phyloP scores from a whole-genome alignment of 2,329 filamentous ascomycete genomes.

The Boeremia lycopersici region DNA sequence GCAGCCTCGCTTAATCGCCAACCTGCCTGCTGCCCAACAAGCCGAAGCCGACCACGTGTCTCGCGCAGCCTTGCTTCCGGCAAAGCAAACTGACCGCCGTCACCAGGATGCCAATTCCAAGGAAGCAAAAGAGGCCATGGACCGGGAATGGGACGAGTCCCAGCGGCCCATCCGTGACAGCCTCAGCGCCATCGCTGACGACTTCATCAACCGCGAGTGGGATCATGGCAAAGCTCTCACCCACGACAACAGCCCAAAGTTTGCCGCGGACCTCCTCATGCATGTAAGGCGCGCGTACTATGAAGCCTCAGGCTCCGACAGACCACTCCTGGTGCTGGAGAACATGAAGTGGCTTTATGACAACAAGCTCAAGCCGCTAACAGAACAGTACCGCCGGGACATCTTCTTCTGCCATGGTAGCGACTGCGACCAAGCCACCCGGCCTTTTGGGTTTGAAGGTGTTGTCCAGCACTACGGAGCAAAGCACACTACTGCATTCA shows the following conservation, averaged over 20 bases:
- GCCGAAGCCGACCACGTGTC: slow-evolving; percentile 59
- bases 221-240: slow-evolving; percentile 66
- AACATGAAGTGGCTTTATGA: slow-evolving; percentile 90
- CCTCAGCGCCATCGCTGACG: slow-evolving; percentile 71
- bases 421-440: slow-evolving; percentile 67
- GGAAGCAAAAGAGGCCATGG: slow-evolving; percentile 64
- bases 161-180: slow-evolving; percentile 71
- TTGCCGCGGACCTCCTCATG: slow-evolving; percentile 74
- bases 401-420: slow-evolving; percentile 73
- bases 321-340: slow-evolving; percentile 72
- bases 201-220: slow-evolving; percentile 71
- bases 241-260: slow-evolving; percentile 67
- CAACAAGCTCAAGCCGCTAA: slow-evolving; percentile 73
- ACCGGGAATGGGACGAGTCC: slow-evolving; percentile 72
- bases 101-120: slow-evolving; percentile 56
- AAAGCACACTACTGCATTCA: slow-evolving; percentile 76
- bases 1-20: slow-evolving; percentile 69
- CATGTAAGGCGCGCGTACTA: slow-evolving; percentile 72
- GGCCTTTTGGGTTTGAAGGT: slow-evolving; percentile 76
- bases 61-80: slow-evolving; percentile 51
- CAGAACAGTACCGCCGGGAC: slow-evolving; percentile 70
- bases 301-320: slow-evolving; percentile 52
- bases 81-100: slow-evolving; percentile 55
- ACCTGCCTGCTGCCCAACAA: slow-evolving; percentile 68
- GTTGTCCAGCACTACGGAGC: slow-evolving; percentile 83